A percentile compares a stretch with the other conserved stretches of the same genome.
phyloP scores from a whole-genome alignment of 495 filamentous ascomycete genomes.

The Hypoxylon subgilvum region DNA sequence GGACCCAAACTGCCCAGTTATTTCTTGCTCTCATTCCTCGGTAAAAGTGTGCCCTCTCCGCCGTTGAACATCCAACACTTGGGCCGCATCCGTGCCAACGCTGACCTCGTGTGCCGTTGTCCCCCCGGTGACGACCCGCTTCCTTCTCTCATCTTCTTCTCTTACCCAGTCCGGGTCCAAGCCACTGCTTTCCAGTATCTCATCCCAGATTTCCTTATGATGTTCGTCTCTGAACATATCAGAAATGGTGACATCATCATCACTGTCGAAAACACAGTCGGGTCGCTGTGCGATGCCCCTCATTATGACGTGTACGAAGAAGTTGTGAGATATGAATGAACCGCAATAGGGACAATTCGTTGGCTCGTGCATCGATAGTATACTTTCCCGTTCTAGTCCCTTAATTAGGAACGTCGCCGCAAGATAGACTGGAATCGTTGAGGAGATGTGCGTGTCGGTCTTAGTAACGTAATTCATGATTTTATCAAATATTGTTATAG shows the following conservation, averaged over 20 bases:
- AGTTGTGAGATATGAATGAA: background rate
- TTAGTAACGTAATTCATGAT: too few species aligned
- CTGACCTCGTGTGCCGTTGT: slow-evolving; percentile 19
- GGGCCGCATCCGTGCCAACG: background rate
- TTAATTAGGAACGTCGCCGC: too few species aligned
- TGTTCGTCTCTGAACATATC: background rate
- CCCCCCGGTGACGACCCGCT: slow-evolving; percentile 1
- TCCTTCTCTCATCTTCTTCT: slow-evolving; percentile 8
- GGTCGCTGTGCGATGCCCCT: slow-evolving; percentile 7
- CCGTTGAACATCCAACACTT: background rate
- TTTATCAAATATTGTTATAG: too few species aligned
- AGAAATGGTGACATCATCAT: background rate
- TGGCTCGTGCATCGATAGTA: background rate
- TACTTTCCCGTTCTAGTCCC: too few species aligned
- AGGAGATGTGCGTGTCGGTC: too few species aligned
- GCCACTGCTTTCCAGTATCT: slow-evolving; percentile 9
- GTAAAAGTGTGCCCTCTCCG: slow-evolving; percentile 7
- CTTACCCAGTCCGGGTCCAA: slow-evolving; percentile 20
- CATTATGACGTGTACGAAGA: slow-evolving; percentile 13
- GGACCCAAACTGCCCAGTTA: too few species aligned
- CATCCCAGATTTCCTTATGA: slow-evolving; percentile 7
- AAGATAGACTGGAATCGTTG: background rate
- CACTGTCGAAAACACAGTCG: slow-evolving; percentile 11
- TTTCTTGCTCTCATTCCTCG: slow-evolving; percentile 7
- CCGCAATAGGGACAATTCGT: background rate